Base-by-base conservation (phyloP, 2,329 filamentous ascomycete species). In the Xylaria sp. region DNA sequence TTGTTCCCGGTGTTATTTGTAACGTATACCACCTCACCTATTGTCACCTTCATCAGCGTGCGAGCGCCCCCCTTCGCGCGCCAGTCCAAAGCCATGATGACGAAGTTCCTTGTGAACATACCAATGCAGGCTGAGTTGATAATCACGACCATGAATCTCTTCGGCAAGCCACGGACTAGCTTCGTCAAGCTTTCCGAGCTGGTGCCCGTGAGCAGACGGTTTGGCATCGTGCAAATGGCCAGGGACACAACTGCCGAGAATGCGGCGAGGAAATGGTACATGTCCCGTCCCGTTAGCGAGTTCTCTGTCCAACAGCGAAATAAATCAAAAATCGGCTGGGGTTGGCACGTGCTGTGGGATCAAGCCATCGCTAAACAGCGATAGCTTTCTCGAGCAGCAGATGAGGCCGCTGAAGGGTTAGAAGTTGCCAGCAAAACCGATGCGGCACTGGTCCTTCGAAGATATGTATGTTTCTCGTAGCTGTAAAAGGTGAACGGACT, bases 1-100 rank as follows among this genome's bases (percentile, higher is more conserved):
- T 76, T 90, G 42, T 78, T 91, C 9, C 92, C 92, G 2, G 81
- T 93, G 72, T 64, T 87, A 39, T 87, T 89, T 73, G 83, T 93
- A 25, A 82, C 85, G 39, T 90, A 89, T 76, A 85, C 86, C 53
- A 88, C 90, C 1, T 83, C 87, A 0, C 91, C 92, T 2, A 92
- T 91, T 74, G 91, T 95, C 7, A 88, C 89, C 45, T 89, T 89
- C 74, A 84, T 96, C 66, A 88, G 92, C 77, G 80, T 96, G 56
- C 85, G 86, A 25, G 82, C 94, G 1, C 93, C 93, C 0, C 77
- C 82, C 0, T 86, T 85, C 71, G 91, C 90, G 17, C 87, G 91
- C 50, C 78, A 83, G 44, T 91, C 89, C 0, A 85, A 85, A 38
- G 80, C 85, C 31, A 78, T 84, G 56, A 80, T 91, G 25, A 79